A percentile compares a stretch with the other conserved stretches of the same genome.
Conservation (phyloP, 305 asterid genomes). For the Ilex paraguariensis region DNA sequence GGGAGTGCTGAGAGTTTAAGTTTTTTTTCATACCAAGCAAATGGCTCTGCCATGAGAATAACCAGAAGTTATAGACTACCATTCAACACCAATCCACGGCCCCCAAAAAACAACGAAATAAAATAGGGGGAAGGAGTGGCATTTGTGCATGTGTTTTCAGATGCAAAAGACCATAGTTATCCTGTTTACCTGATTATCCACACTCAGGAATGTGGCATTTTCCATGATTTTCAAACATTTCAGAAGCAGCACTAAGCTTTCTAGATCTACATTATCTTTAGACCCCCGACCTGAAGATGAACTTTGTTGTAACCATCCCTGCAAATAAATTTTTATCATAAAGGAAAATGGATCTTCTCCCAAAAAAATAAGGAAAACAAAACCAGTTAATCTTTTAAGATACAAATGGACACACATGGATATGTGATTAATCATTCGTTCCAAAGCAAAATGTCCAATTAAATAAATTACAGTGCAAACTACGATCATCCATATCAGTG, state of each 20-base stretch:
- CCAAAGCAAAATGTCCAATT: not conserved
- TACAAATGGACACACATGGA: not conserved
- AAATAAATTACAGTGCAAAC: not conserved
- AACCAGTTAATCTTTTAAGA: not conserved
- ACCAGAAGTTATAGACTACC: slow-evolving; percentile 6
- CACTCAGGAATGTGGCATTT: slow-evolving; percentile 85
- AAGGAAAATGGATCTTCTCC: slow-evolving; percentile 12
- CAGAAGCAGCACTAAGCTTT: slow-evolving; percentile 73
- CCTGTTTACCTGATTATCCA: slow-evolving; percentile 73
- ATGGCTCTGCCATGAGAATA: slow-evolving; percentile 59
- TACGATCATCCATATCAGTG: not conserved
- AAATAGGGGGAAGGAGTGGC: not conserved
- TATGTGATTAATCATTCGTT: not conserved
- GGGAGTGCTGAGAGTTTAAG: slow-evolving; percentile 54
- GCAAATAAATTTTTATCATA: slow-evolving; percentile 24
- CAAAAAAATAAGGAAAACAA: slow-evolving; percentile 1
- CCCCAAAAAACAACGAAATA: not conserved
- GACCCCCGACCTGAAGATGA: slow-evolving; percentile 34
- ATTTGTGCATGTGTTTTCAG: not conserved
- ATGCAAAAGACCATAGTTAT: slow-evolving; percentile 5
- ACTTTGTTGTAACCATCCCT: slow-evolving; percentile 73
- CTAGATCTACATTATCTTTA: slow-evolving; percentile 46
- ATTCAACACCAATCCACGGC: not conserved
- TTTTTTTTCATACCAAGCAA: slow-evolving; percentile 84
- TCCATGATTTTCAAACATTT: slow-evolving; percentile 96